Evolutionary conservation across 306 rosid genomes (phyloP), one percentile per base, ranked within the genome.

Genomic region (Urtica urens): DNA sequence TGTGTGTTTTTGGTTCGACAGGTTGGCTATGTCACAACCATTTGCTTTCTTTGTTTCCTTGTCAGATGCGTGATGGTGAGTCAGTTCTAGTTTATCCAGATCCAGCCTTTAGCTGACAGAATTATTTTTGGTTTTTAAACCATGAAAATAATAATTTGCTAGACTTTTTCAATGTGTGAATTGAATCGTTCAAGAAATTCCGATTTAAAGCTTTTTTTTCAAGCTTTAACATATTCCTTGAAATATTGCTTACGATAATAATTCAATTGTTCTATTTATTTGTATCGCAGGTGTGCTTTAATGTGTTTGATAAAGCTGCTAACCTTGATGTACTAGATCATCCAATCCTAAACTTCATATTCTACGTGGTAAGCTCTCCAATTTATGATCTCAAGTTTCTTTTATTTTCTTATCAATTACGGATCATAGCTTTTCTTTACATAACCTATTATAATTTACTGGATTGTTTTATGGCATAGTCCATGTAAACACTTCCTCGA

Each of bases 11-110:
- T 51, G 30, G 20, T 56, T 58, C 38, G 64, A 51, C 81, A 90
- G 99, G 99, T 90, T 65, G 94, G 99, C 72, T 90, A 90, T 11
- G 99, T 90, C 76, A 90, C 99, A 43, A 84, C 95, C 51, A 85
- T 90, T 62, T 90, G 99, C 53, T 90, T 90, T 77, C 47, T 79
- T 31, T 90, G 99, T 67, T 90, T 90, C 84, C 94, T 90, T 39
- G 64, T 82, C 69, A 77, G 99, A 80, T 81, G 95, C 50, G 55
- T 90, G 38, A 90, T 90, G 95, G 99, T 90, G 46, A 81, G 95
- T 60, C 21, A 49, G 53, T 65, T 69, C 33, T n/a, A 23, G 37
- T 53, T 5, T n/a, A 19, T 39, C 24, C 20, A 16, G 48, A 18
- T 46, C 21, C n/a, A 23, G 44, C 10, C 43, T 3, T 1, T 29